These are phyloP conservation scores for Lophium mytilinum DNA, from an alignment of 495 filamentous ascomycete species.

Conservation along the genomic window DNA sequence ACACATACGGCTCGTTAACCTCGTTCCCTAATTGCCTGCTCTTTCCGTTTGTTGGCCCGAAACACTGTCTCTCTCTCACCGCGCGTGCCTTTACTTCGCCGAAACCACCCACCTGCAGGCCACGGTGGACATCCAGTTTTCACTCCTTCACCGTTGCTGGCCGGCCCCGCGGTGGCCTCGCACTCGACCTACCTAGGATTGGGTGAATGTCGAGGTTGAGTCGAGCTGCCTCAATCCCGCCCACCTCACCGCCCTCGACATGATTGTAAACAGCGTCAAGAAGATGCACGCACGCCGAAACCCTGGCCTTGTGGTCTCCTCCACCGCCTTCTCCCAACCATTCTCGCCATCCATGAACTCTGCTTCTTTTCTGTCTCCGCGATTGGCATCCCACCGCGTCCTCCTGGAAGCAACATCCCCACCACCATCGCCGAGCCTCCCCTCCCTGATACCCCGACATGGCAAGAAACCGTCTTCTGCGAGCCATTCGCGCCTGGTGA, in stretches of 20 bases:
- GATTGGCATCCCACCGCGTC: constrained; percentile 48
- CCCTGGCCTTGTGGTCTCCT: constrained; percentile 30
- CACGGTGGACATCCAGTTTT: constrained; percentile 11
- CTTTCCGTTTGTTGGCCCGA: no score
- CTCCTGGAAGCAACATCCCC: constrained; percentile 46
- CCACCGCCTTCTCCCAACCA: constrained; percentile 27
- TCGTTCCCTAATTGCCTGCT: no score
- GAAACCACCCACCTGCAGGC: constrained; percentile 16
- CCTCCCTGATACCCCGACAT: constrained; percentile 53
- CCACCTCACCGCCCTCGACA: constrained; percentile 3
- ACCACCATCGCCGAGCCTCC: constrained; percentile 56
- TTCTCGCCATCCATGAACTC: constrained; percentile 24
- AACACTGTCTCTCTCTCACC: no score
- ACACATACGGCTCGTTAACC: no score
- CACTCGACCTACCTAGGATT: not conserved
- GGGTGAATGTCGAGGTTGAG: not conserved
- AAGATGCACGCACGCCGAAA: constrained; percentile 34
- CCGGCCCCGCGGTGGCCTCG: not conserved
- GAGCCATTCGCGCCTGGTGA: constrained; percentile 41
- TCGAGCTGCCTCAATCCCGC: not conserved
- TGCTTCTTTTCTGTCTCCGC: constrained; percentile 38
- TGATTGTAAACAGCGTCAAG: constrained; percentile 21
- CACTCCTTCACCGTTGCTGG: not conserved
- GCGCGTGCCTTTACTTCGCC: no score
- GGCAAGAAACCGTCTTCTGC: constrained; percentile 40